These are phyloP conservation scores for Eucalyptus sideroxylon DNA, from an alignment of 345 rosid species.

Conservation along the genomic window DNA sequence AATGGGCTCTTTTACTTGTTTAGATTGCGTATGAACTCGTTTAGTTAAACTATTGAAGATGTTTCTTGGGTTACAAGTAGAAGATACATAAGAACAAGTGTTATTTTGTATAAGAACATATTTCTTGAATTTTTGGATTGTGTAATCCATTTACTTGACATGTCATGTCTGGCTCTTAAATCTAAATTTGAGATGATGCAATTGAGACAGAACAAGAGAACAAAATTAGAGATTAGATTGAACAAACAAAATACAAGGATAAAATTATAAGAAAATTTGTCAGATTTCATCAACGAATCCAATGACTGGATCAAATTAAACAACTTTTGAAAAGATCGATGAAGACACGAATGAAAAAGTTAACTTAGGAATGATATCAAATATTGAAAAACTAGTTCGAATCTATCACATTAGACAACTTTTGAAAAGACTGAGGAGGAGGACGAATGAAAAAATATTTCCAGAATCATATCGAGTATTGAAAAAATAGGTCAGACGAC, in stretches of 20 bases:
- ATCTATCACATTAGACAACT: neutral
- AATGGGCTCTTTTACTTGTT: neutral
- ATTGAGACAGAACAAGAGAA: neutral
- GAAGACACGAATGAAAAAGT: neutral
- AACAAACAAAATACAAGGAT: fast-evolving
- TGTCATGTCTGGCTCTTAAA: neutral
- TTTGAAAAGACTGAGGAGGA: neutral
- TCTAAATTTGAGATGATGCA: neutral
- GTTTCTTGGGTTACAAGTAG: neutral
- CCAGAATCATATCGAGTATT: neutral
- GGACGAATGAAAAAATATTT: neutral
- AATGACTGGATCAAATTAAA: neutral
- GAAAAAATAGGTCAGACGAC: neutral
- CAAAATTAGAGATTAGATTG: neutral
- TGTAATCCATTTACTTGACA: neutral
- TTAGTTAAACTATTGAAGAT: neutral
- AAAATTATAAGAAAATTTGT: neutral
- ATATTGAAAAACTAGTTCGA: neutral
- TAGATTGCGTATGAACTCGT: neutral
- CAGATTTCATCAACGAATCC: neutral
- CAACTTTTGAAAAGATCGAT: neutral
- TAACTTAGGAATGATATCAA: no score
- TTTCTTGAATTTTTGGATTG: neutral
- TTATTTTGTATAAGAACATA: neutral
- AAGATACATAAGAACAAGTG: no score